These are phyloP conservation scores for Ambrosia trifida DNA, from an alignment of 129 eudicot species.

Conservation along the genomic window DNA sequence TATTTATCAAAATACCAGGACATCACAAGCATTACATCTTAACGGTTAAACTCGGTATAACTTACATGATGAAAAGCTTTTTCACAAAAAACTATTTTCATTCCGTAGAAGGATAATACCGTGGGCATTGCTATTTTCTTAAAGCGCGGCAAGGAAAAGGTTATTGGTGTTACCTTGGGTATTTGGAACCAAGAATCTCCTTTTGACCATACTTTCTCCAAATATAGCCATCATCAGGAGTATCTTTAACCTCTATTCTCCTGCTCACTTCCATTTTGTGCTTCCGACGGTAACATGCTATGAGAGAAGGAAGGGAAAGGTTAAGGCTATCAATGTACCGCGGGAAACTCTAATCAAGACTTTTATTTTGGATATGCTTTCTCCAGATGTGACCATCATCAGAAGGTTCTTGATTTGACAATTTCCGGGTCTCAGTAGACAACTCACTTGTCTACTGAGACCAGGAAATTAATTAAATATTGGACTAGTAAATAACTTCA, in stretches of 20 bases:
- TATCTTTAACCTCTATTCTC: neutral
- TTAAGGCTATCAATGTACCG: neutral
- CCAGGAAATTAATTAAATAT: neutral
- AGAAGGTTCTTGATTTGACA: neutral
- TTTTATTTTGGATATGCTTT: neutral
- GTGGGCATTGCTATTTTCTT: too few relatives aligned
- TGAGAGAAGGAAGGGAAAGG: constrained; percentile 3
- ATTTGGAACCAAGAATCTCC: neutral
- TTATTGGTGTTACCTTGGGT: neutral
- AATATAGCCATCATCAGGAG: neutral
- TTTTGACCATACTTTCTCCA: neutral
- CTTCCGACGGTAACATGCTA: neutral
- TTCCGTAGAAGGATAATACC: too few relatives aligned
- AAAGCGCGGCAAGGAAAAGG: neutral
- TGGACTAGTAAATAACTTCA: neutral
- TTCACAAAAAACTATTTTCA: too few relatives aligned
- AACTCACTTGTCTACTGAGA: neutral
- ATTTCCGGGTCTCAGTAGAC: neutral
- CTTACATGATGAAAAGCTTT: neutral
- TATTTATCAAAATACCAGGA: neutral
- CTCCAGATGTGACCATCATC: neutral
- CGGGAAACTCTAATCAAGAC: neutral
- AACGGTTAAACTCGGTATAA: neutral
- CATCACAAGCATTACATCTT: neutral
- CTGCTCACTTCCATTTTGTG: neutral